Percentiles rank a stretch among this genome's conserved stretches.
Conservation (phyloP, 2,329 filamentous ascomycete species). For the Truncatella angustata region DNA sequence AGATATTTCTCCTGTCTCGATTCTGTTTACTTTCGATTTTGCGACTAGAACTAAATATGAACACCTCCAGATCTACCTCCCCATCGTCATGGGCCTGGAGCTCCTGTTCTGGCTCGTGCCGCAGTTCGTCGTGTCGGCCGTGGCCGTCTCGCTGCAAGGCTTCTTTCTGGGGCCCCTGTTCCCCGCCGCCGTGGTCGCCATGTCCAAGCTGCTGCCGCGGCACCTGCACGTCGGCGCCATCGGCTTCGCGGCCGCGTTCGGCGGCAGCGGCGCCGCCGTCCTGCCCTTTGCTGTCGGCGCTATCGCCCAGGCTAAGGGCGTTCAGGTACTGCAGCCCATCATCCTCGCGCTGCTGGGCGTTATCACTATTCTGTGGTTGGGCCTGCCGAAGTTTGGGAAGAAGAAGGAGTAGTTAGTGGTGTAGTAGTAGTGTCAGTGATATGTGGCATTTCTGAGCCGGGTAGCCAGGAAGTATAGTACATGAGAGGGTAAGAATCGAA, state of each 20-base stretch:
- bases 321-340: slow-evolving; percentile 56
- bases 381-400: slow-evolving; percentile 40
- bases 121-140: slow-evolving; percentile 70
- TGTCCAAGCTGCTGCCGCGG: slow-evolving; percentile 66
- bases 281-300: slow-evolving; percentile 66
- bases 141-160: slow-evolving; percentile 69
- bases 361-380: slow-evolving; percentile 44
- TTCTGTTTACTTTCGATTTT: not conserved
- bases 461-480: no score
- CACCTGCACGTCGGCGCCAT: slow-evolving; percentile 76
- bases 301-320: slow-evolving; percentile 57
- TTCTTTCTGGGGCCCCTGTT: slow-evolving; percentile 81
- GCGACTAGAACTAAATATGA: not conserved
- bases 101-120: slow-evolving; percentile 82
- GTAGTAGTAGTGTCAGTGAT: no score
- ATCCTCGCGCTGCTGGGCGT: slow-evolving; percentile 48
- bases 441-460: no score
- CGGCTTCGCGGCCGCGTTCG: slow-evolving; percentile 75
- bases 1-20: not conserved
- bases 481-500: no score
- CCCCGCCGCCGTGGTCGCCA: slow-evolving; percentile 67
- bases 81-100: slow-evolving; percentile 61
- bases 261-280: slow-evolving; percentile 68
- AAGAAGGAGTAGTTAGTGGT: slow-evolving; percentile 31
- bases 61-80: slow-evolving; percentile 54